Percentiles rank a stretch among this genome's conserved stretches.
Evolutionary conservation across 2,329 filamentous ascomycete genomes (phyloP).

Genomic region (Cladorrhinum sp.): DNA sequence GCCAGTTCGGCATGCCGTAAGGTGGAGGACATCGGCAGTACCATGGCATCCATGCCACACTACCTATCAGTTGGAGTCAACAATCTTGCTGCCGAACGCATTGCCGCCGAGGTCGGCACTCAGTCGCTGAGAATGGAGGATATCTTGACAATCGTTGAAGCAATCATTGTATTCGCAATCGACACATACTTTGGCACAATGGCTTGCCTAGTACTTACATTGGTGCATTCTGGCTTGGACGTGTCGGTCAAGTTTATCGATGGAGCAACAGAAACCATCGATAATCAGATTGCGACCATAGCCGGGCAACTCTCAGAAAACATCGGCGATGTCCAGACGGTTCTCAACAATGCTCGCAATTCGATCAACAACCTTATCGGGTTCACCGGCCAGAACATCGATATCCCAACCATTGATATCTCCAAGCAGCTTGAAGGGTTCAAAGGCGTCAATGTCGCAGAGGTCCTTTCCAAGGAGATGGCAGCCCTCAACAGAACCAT

Average conservation of each 20-base stretch:
- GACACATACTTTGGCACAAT: constrained; percentile 89
- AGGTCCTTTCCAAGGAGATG: constrained; percentile 65
- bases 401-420: constrained; percentile 59
- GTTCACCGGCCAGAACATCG: constrained; percentile 38
- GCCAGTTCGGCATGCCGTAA: constrained; percentile 86
- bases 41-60: constrained; percentile 97
- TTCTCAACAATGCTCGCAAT: constrained; percentile 50
- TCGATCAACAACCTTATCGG: constrained; percentile 29
- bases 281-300: constrained; percentile 50
- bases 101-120: constrained; percentile 76
- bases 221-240: constrained; percentile 74
- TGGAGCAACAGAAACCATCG: constrained; percentile 45
- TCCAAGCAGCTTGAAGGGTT: constrained; percentile 62
- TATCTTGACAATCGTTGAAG: constrained; percentile 77
- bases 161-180: constrained; percentile 87
- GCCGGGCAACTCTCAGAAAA: constrained; percentile 55
- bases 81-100: constrained; percentile 72
- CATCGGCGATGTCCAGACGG: constrained; percentile 38
- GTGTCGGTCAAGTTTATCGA: constrained; percentile 50
- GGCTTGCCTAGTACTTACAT: constrained; percentile 80
- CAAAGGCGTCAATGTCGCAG: constrained; percentile 66
- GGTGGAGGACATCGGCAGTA: constrained; percentile 88
- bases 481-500: constrained; percentile 72
- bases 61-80: constrained; percentile 91
- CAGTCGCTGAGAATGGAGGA: constrained; percentile 77